Percentiles rank a stretch among this genome's conserved stretches.
Evolutionary conservation across 2,329 filamentous ascomycete species (phyloP).

Genomic region (Hypomyces rosellus): DNA sequence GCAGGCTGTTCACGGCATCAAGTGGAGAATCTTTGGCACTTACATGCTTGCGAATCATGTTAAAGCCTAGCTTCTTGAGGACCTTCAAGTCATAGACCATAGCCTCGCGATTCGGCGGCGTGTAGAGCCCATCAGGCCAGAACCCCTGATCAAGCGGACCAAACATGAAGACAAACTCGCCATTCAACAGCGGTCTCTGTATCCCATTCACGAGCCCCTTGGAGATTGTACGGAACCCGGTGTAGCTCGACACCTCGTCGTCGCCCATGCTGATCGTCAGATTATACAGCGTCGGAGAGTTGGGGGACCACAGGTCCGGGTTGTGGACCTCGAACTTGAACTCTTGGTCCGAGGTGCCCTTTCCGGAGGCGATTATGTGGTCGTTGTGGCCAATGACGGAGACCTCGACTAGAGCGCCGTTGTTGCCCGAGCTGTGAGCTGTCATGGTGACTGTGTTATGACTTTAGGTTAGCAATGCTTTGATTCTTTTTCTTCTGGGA

Average conservation of each 20-base stretch:
- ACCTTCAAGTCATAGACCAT: conserved; percentile 61
- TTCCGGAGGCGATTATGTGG: conserved; percentile 35
- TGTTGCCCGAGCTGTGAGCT: conserved; percentile 39
- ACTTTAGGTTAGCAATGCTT: too few species aligned
- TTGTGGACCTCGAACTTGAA: conserved; percentile 51
- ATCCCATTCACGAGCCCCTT: conserved; percentile 51
- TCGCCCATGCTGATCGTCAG: conserved; percentile 46
- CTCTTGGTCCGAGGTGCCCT: conserved; percentile 39
- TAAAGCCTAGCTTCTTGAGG: conserved; percentile 61
- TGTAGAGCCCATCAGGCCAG: conserved; percentile 65
- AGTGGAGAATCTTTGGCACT: conserved; percentile 19
- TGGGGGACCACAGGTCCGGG: conserved; percentile 59
- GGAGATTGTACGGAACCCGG: conserved; percentile 60
- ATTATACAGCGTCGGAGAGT: conserved; percentile 58
- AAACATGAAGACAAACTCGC: conserved; percentile 61
- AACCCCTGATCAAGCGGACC: conserved; percentile 65
- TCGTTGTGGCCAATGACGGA: conserved; percentile 31
- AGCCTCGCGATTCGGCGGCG: conserved; percentile 58
- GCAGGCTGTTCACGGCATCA: not conserved
- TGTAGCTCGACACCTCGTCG: conserved; percentile 58
- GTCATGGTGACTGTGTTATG: conserved; percentile 44
- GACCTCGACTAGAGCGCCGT: conserved; percentile 30
- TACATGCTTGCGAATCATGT: conserved; percentile 65
- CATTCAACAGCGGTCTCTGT: conserved; percentile 58
- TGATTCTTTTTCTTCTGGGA: too few species aligned